A percentile compares a stretch with the other conserved stretches of the same genome.
These are phyloP conservation scores for Penicillium sp. DNA, from an alignment of 2,329 filamentous ascomycete genomes.

Conservation along the genomic window DNA sequence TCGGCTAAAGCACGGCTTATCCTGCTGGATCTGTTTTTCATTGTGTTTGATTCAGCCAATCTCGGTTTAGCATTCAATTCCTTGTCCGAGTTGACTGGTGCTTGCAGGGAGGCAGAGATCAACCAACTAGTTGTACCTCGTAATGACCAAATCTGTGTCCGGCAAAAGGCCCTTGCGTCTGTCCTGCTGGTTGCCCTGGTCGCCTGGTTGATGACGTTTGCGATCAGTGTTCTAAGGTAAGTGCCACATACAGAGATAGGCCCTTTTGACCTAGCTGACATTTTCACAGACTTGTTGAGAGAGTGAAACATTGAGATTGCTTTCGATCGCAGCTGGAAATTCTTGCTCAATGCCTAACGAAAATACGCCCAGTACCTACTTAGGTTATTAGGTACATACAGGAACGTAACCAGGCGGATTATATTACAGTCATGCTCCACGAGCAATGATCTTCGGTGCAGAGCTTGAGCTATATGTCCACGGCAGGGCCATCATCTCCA, in stretches of 20 bases:
- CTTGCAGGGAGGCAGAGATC: conserved; percentile 53
- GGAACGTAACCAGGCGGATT: no score
- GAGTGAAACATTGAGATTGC: conserved; percentile 25
- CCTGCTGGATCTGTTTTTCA: conserved; percentile 90
- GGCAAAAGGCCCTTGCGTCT: conserved; percentile 70
- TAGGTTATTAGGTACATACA: no score
- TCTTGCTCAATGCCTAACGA: background rate
- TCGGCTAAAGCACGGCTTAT: conserved; percentile 86
- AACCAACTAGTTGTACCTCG: conserved; percentile 35
- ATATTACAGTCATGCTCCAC: background rate
- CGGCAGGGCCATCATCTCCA: conserved; percentile 54
- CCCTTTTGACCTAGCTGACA: conserved; percentile 24
- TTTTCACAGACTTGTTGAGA: conserved; percentile 39
- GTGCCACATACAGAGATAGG: background rate
- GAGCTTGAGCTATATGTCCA: conserved; percentile 37
- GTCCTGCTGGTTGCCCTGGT: conserved; percentile 79
- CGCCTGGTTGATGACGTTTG: conserved; percentile 89
- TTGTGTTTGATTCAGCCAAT: conserved; percentile 95
- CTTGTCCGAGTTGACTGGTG: conserved; percentile 63
- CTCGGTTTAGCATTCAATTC: conserved; percentile 86
- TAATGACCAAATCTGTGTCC: conserved; percentile 56
- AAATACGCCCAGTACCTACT: no score
- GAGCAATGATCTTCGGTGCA: background rate
- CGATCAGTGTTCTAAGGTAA: conserved; percentile 76
- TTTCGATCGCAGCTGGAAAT: background rate